phyloP scores from a whole-genome alignment of 192 early-diverging fungal species.

The Umbelopsis ramanniana region DNA sequence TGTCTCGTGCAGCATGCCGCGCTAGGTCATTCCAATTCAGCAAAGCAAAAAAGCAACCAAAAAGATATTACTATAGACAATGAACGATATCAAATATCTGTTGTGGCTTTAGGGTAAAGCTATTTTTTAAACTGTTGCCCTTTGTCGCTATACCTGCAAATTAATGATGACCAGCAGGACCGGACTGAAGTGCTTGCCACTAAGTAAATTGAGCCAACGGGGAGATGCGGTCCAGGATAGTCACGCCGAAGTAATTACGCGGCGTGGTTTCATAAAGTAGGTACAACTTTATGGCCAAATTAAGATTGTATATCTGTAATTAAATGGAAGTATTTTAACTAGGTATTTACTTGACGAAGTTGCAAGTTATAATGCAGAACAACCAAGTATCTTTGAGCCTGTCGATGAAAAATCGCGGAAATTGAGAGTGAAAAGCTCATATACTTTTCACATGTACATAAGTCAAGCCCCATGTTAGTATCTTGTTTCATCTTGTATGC shows the following conservation, averaged over 20 bases:
- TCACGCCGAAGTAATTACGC: conserved; percentile 90
- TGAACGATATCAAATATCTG: conserved; percentile 33
- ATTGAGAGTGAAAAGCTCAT: conserved; percentile 22
- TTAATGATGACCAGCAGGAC: conserved; percentile 55
- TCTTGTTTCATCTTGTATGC: not conserved
- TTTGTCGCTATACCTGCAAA: not conserved
- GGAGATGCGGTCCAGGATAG: conserved; percentile 80
- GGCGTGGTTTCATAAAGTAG: conserved; percentile 76
- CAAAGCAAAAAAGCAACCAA: not conserved
- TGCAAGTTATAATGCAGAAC: not conserved
- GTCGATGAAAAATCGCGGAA: not conserved
- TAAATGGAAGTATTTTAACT: not conserved
- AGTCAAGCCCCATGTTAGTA: conserved; percentile 76
- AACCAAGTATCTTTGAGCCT: conserved; percentile 1
- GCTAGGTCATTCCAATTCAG: not conserved
- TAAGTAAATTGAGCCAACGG: conserved; percentile 54
- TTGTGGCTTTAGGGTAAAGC: conserved; percentile 54
- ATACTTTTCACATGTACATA: conserved; percentile 73
- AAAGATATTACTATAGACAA: conserved; percentile 21
- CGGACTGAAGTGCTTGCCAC: conserved; percentile 83
- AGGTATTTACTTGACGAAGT: not conserved
- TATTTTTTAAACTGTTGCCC: not conserved
- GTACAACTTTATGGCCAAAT: conserved; percentile 1
- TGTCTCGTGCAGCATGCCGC: conserved; percentile 42
- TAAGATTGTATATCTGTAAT: not conserved